Base-by-base conservation (phyloP, 352 stramenopile species). In the Pythium brassicae region DNA sequence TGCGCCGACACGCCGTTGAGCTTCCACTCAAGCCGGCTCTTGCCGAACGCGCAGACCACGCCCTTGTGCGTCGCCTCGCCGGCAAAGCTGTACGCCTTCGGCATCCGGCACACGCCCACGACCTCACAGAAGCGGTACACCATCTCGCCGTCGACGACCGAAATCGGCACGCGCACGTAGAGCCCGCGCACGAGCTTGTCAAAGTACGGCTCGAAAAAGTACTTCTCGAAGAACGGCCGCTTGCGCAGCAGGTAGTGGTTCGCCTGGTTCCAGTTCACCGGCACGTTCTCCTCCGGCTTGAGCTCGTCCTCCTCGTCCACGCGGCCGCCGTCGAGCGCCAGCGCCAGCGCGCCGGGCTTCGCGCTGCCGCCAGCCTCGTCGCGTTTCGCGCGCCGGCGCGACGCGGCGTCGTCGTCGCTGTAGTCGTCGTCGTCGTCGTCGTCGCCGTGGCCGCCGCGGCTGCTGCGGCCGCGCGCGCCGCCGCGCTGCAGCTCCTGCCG, bases 191-290 rank as follows among this genome's bases (percentile, higher is more conserved):
- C 80, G 11, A 94, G 62, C 61, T 87, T 82, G 42, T 86, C 65
- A 50, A 94, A 94, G 59, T 74, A 94, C 9, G 84, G 84, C 71
- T 94, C 84, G 56, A 92, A 94, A 49, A 86, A 94, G 59, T 92
- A 62, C 60, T 94, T 91, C 40, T 94, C 84, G 52, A 94, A 92
- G 50, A 87, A 94, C 25, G 64, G 59, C 27, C 84, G 69, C 49
- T 83, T 76, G 59, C 82, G 81, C 6, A 91, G 69, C 53, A 94
- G 65, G 59, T 92, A 94, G 61, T 86, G 66, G 56, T 89, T 89
- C 35, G 82, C 82, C 55, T 89, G 79, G 57, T 79, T 71, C 82
- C 79, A 90, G 45, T 64, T 89, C 50, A 90, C 71, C 0, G 81
- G 78, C 11, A 89, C 72, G 50, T 86, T 86, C 50, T 90, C 78